Conservation (phyloP, 805 yeast genomes). For the Myxozyma neotropica region DNA sequence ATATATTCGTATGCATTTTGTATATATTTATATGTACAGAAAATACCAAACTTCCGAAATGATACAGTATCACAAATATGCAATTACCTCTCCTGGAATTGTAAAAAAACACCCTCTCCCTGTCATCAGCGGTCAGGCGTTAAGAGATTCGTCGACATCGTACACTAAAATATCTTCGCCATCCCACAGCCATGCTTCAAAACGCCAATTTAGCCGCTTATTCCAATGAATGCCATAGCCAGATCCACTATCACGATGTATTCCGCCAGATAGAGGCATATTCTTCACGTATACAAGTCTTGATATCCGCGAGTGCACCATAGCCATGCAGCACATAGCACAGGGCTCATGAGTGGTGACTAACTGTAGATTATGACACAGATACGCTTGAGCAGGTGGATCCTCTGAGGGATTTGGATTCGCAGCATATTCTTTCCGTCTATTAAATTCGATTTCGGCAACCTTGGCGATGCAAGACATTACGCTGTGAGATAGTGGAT, state of each 20-base stretch:
- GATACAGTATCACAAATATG: not conserved
- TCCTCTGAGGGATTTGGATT: not conserved
- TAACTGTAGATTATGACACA: slow-evolving; percentile 76
- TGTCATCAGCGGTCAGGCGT: slow-evolving; percentile 9
- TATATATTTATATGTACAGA: not conserved
- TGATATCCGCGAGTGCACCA: slow-evolving; percentile 83
- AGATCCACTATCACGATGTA: slow-evolving; percentile 59
- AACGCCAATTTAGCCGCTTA: slow-evolving; percentile 80
- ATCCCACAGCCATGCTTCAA: slow-evolving; percentile 77
- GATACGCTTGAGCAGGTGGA: slow-evolving; percentile 47
- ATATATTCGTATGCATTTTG: too few species aligned
- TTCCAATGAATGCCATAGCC: slow-evolving; percentile 76
- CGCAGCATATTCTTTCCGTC: slow-evolving; percentile 41
- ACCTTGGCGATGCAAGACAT: slow-evolving; percentile 70
- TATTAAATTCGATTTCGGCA: slow-evolving; percentile 55
- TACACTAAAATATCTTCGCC: slow-evolving; percentile 39
- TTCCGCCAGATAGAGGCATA: slow-evolving; percentile 56
- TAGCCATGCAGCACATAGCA: slow-evolving; percentile 94
- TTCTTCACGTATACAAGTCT: slow-evolving; percentile 63
- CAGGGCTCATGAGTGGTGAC: slow-evolving; percentile 96
- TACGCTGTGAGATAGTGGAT: slow-evolving; percentile 71
- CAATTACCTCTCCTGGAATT: not conserved
- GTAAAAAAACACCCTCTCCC: not conserved
- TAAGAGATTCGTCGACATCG: slow-evolving; percentile 19
- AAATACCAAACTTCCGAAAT: too few species aligned